Conservation (phyloP, 805 yeast species). For the Barnettozyma pratensis region DNA sequence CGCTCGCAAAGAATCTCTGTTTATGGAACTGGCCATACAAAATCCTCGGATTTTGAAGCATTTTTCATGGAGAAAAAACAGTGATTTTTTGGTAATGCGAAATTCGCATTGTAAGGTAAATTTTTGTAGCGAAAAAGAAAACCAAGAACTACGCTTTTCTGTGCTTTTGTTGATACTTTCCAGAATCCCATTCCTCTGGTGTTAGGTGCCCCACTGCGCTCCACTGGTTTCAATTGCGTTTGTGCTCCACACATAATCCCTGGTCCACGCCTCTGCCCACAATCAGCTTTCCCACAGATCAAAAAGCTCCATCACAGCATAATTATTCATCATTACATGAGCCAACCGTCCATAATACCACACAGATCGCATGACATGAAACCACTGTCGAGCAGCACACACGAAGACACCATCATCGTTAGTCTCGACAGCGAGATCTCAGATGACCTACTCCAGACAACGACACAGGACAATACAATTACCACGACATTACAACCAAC, state of each 20-base stretch:
- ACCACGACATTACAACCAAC: constrained; percentile 8
- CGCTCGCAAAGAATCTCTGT: constrained; percentile 1
- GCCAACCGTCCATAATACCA: not conserved
- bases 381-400: not conserved
- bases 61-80: not conserved
- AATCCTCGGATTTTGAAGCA: constrained; percentile 10
- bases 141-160: too few relatives aligned
- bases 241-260: too few relatives aligned
- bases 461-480: constrained; percentile 8
- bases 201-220: not conserved
- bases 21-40: not conserved
- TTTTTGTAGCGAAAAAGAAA: too few relatives aligned
- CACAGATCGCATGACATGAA: not conserved
- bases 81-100: not conserved
- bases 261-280: too few relatives aligned
- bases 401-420: not conserved
- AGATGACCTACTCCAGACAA: constrained; percentile 10
- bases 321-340: not conserved
- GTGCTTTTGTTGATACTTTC: too few relatives aligned
- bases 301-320: not conserved
- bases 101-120: too few relatives aligned
- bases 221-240: not conserved
- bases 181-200: too few relatives aligned
- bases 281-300: not conserved
- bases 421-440: constrained; percentile 1